A percentile compares a stretch with the other conserved stretches of the same genome.
These are phyloP conservation scores for Poa annua DNA, from an alignment of 176 grass and related monocot genomes.

Conservation along the genomic window DNA sequence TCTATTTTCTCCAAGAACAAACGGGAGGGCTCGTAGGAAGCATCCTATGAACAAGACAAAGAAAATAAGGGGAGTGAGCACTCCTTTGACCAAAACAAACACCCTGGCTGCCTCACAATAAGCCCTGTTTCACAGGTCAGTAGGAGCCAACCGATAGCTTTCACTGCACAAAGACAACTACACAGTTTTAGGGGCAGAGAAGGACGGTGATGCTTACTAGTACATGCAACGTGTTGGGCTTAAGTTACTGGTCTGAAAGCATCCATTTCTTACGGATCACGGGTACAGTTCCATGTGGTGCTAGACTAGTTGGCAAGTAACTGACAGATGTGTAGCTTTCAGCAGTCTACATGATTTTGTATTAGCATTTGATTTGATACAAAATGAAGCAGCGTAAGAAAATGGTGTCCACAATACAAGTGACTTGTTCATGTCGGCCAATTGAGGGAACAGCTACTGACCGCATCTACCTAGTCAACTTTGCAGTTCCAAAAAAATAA, in stretches of 20 bases:
- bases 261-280: conserved; percentile 26
- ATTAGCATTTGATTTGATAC: not conserved
- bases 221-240: not conserved
- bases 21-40: conserved; percentile 1
- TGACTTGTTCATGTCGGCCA: conserved; percentile 1
- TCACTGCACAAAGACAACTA: conserved; percentile 39
- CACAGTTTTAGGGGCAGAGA: not conserved
- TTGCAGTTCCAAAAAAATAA: not conserved
- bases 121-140: conserved; percentile 28
- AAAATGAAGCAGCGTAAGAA: not conserved
- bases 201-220: not conserved
- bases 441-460: not conserved
- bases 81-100: conserved; percentile 44
- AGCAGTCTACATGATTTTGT: not conserved
- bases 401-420: conserved; percentile 2
- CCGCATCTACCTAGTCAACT: conserved; percentile 24
- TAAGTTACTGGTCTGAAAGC: conserved; percentile 10
- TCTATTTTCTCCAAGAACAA: conserved; percentile 25
- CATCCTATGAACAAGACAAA: conserved; percentile 35
- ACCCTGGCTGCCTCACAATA: conserved; percentile 22
- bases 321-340: conserved; percentile 43
- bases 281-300: conserved; percentile 21
- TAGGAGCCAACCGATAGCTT: conserved; percentile 38
- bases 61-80: conserved; percentile 17
- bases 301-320: conserved; percentile 33